These are phyloP conservation scores for Chrysopogon serrulatus DNA, from an alignment of 176 grass and related monocot genomes.

Conservation along the genomic window DNA sequence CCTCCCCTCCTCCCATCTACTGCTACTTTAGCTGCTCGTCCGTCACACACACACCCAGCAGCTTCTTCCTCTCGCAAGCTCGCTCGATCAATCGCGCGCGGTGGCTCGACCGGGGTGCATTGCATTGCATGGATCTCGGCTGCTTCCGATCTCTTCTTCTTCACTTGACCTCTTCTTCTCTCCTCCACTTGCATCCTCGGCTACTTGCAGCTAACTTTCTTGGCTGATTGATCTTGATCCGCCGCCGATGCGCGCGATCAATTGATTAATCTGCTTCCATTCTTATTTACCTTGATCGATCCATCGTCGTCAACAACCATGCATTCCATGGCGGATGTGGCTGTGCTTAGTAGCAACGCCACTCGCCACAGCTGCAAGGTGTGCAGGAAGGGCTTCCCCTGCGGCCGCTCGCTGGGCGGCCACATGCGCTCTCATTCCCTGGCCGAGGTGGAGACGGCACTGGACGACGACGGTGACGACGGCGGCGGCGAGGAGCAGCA, in stretches of 20 bases:
- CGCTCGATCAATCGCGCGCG: neutral
- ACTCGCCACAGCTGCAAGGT: constrained; percentile 53
- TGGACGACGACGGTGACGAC: neutral
- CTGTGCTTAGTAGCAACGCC: constrained; percentile 4
- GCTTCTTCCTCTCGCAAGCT: constrained; percentile 23
- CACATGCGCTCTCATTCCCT: constrained; percentile 67
- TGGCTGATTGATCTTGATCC: constrained; percentile 17
- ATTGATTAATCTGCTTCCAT: neutral
- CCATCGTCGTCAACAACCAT: neutral
- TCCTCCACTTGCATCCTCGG: neutral
- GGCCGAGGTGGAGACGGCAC: constrained; percentile 8
- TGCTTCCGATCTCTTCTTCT: neutral
- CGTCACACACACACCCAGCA: neutral
- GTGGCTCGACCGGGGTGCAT: neutral
- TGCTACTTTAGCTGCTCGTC: constrained; percentile 41
- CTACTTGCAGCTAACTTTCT: neutral
- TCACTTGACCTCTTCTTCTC: constrained; percentile 29
- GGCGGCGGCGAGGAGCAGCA: neutral
- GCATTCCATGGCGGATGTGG: constrained; percentile 1
- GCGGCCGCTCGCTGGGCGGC: constrained; percentile 55
- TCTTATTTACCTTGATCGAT: neutral
- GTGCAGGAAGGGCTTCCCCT: constrained; percentile 59
- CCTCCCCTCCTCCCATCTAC: constrained; percentile 41
- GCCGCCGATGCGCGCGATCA: neutral
- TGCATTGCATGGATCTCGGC: neutral